Base-by-base conservation (phyloP, 2,329 filamentous ascomycete species). In the Penicillium sp. region DNA sequence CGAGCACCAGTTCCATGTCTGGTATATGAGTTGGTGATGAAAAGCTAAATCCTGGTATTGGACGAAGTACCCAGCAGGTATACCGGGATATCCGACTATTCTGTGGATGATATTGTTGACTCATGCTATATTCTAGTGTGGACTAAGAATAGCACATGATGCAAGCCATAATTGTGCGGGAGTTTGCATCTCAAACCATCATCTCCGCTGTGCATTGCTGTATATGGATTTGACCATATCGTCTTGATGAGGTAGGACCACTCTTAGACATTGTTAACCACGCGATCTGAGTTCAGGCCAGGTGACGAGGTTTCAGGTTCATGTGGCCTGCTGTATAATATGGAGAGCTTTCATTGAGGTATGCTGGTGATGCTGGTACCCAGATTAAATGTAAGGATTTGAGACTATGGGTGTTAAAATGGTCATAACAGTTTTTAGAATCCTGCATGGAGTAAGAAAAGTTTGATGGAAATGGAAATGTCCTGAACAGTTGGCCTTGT, bases 111-210 rank as follows among this genome's bases (percentile, higher is more conserved):
- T 33, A 33, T 33, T 33, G 31, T 33, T 13, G 31, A 33, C 31
- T 33, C 31, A 33, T 13, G 12, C 12, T 33, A 33, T 33, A 33
- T 33, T 33, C 12, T 13, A 13, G 13, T 13, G 31, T 33, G 31
- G 31, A 31, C 29, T 13, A 31, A 12, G 29, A 31, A 31, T 5
- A 31, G 12, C 13, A 31, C 8, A 47, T 57, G 12, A 68, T 72
- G 64, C 66, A 70, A 41, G 61, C 69, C 3, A 61, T 72, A n/a
- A 61, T 73, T 25, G 60, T 62, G 17, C 49, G 27, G 13, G 64
- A 70, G 27, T 73, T 70, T 53, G 36, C 51, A 21, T 58, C 41
- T 7, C 63, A 67, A 35, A 73, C 71, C 1, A 59, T 74, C n/a
- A 58, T 74, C 15, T 63, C 63, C 9, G 63, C 73, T 4, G 58